Evolutionary conservation across 2,329 filamentous ascomycete genomes (phyloP).

Genomic region (Monosporascus sp.): DNA sequence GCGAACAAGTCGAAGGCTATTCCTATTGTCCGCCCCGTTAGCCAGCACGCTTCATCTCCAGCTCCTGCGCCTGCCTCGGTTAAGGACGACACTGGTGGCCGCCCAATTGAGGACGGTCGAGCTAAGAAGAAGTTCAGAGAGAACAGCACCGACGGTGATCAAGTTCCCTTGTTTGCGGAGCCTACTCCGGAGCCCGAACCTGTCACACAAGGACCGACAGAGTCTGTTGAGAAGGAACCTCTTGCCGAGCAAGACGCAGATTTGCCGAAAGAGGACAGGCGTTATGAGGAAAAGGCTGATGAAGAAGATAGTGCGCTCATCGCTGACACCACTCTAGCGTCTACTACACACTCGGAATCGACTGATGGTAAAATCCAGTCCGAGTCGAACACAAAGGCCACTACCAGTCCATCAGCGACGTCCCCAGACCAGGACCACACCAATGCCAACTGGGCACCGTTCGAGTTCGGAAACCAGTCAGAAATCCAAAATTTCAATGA

Average conservation of each 20-base stretch:
- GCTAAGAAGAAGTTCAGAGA: conserved; percentile 67
- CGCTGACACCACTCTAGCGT: conserved; percentile 48
- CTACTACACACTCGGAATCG: conserved; percentile 46
- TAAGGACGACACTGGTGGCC: conserved; percentile 53
- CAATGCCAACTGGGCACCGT: conserved; percentile 52
- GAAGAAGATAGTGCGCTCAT: conserved; percentile 38
- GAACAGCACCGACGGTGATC: conserved; percentile 60
- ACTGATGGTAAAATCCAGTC: conserved; percentile 39
- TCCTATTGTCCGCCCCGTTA: conserved; percentile 67
- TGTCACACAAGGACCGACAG: conserved; percentile 20
- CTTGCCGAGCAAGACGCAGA: conserved; percentile 26
- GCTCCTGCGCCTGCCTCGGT: conserved; percentile 7
- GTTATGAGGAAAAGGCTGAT: conserved; percentile 25
- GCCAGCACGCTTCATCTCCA: conserved; percentile 29
- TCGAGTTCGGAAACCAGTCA: conserved; percentile 49
- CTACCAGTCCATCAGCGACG: conserved; percentile 46
- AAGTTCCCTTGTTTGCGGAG: conserved; percentile 69
- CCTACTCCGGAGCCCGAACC: conserved; percentile 32
- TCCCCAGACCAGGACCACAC: conserved; percentile 44
- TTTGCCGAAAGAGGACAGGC: conserved; percentile 1
- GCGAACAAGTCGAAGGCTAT: conserved; percentile 75
- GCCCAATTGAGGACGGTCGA: conserved; percentile 60
- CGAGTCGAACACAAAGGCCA: conserved; percentile 36
- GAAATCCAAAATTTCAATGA: conserved; percentile 48
- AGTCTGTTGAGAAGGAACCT: conserved; percentile 2